phyloP scores from a whole-genome alignment of 805 yeast genomes.

The Cyberlindnera saturnus region DNA sequence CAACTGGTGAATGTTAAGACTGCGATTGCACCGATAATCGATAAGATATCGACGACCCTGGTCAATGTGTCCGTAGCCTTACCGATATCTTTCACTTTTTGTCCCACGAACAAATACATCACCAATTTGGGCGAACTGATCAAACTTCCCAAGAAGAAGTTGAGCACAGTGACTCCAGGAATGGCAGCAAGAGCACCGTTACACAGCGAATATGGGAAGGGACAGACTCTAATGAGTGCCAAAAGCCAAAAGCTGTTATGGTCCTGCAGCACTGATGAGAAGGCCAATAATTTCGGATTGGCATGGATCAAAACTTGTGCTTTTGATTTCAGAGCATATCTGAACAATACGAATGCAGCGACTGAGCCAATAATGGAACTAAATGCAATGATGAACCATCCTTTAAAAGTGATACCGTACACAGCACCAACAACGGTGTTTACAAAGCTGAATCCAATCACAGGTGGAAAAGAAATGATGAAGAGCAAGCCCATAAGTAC shows the following conservation, averaged over 20 bases:
- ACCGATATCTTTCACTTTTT: slow-evolving; percentile 65
- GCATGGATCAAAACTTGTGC: slow-evolving; percentile 56
- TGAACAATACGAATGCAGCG: slow-evolving; percentile 63
- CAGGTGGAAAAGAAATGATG: slow-evolving; percentile 81
- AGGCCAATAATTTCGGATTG: slow-evolving; percentile 64
- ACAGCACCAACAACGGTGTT: slow-evolving; percentile 70
- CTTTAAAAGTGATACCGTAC: slow-evolving; percentile 67
- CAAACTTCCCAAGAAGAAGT: slow-evolving; percentile 65
- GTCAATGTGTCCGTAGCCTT: slow-evolving; percentile 44
- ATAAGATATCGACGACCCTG: slow-evolving; percentile 53
- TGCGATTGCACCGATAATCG: slow-evolving; percentile 50
- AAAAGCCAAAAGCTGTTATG: slow-evolving; percentile 61
- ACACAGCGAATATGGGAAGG: slow-evolving; percentile 86
- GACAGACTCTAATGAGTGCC: slow-evolving; percentile 75
- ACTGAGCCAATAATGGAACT: slow-evolving; percentile 73
- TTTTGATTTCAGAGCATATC: slow-evolving; percentile 47
- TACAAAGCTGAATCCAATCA: slow-evolving; percentile 73
- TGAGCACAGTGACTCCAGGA: slow-evolving; percentile 59
- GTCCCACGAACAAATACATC: slow-evolving; percentile 74
- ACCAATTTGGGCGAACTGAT: slow-evolving; percentile 78
- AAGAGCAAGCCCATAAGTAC: slow-evolving; percentile 49
- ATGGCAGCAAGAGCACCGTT: slow-evolving; percentile 91
- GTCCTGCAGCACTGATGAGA: slow-evolving; percentile 68
- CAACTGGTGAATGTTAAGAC: slow-evolving; percentile 59
- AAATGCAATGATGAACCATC: slow-evolving; percentile 70